phyloP scores from a whole-genome alignment of 495 filamentous ascomycete species.

The Daldinia bambusicola region DNA sequence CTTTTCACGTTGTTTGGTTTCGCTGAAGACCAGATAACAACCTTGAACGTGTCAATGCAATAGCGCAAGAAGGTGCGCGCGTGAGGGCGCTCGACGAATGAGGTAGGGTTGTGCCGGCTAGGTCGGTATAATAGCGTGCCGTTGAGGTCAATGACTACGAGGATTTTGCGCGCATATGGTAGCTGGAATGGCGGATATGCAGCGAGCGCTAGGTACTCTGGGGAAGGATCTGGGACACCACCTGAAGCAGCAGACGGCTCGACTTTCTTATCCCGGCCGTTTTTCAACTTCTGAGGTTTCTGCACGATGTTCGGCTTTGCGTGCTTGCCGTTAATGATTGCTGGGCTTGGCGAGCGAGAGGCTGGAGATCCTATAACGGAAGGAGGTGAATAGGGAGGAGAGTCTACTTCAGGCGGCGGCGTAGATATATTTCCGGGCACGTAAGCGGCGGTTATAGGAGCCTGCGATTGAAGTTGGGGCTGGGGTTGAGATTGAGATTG shows the following conservation, averaged over 20 bases:
- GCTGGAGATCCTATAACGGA: not conserved
- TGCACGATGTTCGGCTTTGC: not conserved
- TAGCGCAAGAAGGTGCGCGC: conserved; percentile 73
- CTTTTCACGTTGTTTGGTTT: conserved; percentile 70
- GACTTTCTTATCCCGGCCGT: conserved; percentile 35
- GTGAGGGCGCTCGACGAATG: conserved; percentile 69
- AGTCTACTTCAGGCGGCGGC: conserved; percentile 6
- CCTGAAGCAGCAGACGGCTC: conserved; percentile 57
- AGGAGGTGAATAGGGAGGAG: conserved; percentile 10
- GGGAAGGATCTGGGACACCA: conserved; percentile 59
- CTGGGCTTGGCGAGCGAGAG: not conserved
- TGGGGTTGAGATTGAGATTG: not conserved
- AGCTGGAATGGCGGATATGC: conserved; percentile 39
- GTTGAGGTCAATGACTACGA: conserved; percentile 92
- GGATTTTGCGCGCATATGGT: conserved; percentile 57
- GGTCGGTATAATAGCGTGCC: conserved; percentile 85
- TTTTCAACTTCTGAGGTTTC: not conserved
- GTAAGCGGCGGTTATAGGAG: no score
- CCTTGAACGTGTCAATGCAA: conserved; percentile 71
- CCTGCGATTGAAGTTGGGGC: not conserved
- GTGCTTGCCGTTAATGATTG: not conserved
- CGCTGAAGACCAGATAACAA: conserved; percentile 94
- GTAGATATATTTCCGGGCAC: not conserved
- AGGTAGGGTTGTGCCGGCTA: conserved; percentile 54
- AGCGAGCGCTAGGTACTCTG: conserved; percentile 52